These are phyloP conservation scores for Silene conica DNA, from an alignment of 148 eudicot species.

Conservation along the genomic window DNA sequence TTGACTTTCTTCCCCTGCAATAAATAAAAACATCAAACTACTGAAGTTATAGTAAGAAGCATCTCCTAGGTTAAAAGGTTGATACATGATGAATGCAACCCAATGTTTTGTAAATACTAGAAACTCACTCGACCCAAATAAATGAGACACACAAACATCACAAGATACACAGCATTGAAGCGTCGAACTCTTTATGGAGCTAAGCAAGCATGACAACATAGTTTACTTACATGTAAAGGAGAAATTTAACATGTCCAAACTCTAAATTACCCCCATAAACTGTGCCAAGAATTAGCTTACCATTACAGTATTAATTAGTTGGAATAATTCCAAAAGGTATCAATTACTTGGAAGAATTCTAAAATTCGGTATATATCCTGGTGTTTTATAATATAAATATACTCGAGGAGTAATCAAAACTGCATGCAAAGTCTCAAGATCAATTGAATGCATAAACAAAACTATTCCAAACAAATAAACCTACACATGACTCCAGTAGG, in stretches of 20 bases:
- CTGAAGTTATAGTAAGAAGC: not conserved
- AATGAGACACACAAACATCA: not conserved
- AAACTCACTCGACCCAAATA: not conserved
- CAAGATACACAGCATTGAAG: not conserved
- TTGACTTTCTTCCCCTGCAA: conserved; percentile 43
- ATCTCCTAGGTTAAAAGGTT: not conserved
- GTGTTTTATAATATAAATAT: not conserved
- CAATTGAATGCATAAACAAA: not conserved
- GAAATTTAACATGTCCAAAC: not conserved
- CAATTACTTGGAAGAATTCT: not conserved
- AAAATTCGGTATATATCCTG: not conserved
- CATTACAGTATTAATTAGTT: not conserved
- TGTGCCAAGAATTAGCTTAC: not conserved
- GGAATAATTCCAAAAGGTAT: too few relatives aligned
- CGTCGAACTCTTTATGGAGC: not conserved
- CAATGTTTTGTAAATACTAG: not conserved
- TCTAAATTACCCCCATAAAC: not conserved
- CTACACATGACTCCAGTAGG: not conserved
- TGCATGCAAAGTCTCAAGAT: not conserved
- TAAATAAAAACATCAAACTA: conserved; percentile 4
- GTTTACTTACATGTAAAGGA: not conserved
- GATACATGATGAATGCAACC: not conserved
- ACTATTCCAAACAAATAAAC: not conserved
- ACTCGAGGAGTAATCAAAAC: not conserved
- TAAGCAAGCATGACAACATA: not conserved